These are phyloP conservation scores for Rosa hybrid DNA, from an alignment of 331 rosid genomes.

Conservation along the genomic window DNA sequence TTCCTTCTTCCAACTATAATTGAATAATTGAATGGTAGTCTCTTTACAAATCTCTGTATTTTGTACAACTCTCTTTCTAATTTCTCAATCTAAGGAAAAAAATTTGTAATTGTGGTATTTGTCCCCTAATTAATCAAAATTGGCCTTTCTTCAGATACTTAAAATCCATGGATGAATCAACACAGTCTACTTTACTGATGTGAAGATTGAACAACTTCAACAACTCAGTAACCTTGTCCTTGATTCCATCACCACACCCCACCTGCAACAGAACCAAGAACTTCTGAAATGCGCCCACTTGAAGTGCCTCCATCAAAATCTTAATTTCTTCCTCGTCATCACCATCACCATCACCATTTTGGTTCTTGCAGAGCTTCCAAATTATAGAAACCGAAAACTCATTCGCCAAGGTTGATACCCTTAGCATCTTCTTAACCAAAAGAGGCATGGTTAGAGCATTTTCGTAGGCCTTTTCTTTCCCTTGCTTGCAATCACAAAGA, in stretches of 20 bases:
- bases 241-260: constrained; percentile 59
- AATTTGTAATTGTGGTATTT: background rate
- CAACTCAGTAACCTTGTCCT: constrained; percentile 67
- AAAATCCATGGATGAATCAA: constrained; percentile 62
- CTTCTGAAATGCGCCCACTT: constrained; percentile 74
- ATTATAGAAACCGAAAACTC: constrained; percentile 57
- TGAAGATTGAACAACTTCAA: constrained; percentile 69
- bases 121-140: constrained; percentile 21
- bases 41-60: constrained; percentile 9
- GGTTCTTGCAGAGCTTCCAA: constrained; percentile 63
- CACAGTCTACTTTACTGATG: constrained; percentile 54
- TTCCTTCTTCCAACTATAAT: background rate
- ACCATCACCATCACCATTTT: constrained; percentile 16
- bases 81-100: background rate
- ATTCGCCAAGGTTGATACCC: constrained; percentile 62
- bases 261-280: constrained; percentile 76
- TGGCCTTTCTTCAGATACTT: constrained; percentile 60
- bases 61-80: constrained; percentile 6
- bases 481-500: constrained; percentile 52
- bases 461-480: constrained; percentile 47
- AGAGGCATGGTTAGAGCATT: constrained; percentile 76
- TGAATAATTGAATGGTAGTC: background rate
- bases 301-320: constrained; percentile 59
- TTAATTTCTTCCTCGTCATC: constrained; percentile 25
- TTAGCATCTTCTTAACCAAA: constrained; percentile 70